Evolutionary conservation across 1,284 basidiomycete species (phyloP), one percentile per base, ranked within the genome.

Genomic region (Moesziomyces sp.): DNA sequence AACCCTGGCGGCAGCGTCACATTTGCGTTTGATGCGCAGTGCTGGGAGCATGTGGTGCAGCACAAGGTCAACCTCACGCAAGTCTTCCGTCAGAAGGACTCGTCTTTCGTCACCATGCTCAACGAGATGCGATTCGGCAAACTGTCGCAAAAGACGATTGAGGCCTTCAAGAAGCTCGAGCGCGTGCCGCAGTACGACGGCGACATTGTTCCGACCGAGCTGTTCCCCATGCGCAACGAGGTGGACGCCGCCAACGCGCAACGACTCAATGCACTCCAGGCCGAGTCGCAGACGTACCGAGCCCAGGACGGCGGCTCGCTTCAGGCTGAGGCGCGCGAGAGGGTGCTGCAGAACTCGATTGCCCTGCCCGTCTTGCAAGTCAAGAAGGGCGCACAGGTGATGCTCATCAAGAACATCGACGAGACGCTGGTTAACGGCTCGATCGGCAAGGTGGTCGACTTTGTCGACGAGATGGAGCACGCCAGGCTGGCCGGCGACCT

Each of bases 21-120:
- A 13, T 82, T 81, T 48, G 80, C 76, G 23, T 99, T 99, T 81
- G 94, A 99, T 79, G 93, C 94, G 7, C 86, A 89, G 33, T 88
- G 88, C 23, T 99, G 97, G 97, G 86, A 86, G n/a, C 85, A 88
- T 52, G 89, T 91, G 14, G 90, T 99, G 69, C 86, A 86, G 58
- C 87, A 90, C 75, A 93, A 91, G 2, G 90, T 96, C 78, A 93
- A 93, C 70, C 87, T 99, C 11, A 93, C 91, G 0, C 91, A 93
- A 78, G 95, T 98, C 16, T 98, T 97, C 85, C 84, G 89, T 67
- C 88, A 90, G 72, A 87, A 87, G 52, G 88, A 89, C 78, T 85
- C 86, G 58, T 58, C 68, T 14, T 76, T 78, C 28, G 71, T 77
- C 19, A 64, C 52, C 52, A 75, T 77, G 60, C 74, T 73, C 30